Percentiles rank a stretch among this genome's conserved stretches.
Conservation (phyloP, 106 monocot species). For the Posidonia australis region DNA sequence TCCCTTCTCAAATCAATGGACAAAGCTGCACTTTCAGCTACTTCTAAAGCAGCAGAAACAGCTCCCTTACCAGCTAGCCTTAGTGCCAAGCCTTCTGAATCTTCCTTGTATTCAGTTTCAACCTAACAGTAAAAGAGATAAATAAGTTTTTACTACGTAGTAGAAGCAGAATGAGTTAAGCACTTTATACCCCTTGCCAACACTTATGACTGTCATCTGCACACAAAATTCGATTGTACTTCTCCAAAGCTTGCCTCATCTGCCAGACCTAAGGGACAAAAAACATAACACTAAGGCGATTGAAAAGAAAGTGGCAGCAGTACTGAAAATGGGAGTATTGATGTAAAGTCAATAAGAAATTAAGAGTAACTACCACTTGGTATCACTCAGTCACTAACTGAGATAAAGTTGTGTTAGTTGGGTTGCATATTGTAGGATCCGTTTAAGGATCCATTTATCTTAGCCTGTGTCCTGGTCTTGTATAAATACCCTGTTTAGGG, state of each 20-base stretch:
- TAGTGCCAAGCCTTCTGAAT: conserved; percentile 88
- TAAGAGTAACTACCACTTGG: no score
- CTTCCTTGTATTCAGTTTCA: conserved; percentile 71
- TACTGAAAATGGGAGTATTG: neutral
- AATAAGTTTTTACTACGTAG: neutral
- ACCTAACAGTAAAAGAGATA: conserved; percentile 38
- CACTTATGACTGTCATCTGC: conserved; percentile 66
- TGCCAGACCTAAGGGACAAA: conserved; percentile 39
- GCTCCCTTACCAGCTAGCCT: conserved; percentile 79
- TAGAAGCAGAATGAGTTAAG: neutral
- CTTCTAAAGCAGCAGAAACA: conserved; percentile 92
- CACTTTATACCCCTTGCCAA: conserved; percentile 75
- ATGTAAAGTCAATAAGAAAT: neutral
- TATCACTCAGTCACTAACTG: no score
- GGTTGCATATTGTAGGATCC: no score
- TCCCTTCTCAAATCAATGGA: conserved; percentile 78
- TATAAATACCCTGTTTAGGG: no score
- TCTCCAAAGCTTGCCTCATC: conserved; percentile 60
- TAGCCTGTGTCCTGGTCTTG: no score
- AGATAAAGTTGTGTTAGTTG: no score
- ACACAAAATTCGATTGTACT: conserved; percentile 58
- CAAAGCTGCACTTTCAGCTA: conserved; percentile 79
- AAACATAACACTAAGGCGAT: neutral
- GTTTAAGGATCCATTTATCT: no score
- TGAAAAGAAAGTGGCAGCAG: neutral